A percentile compares a stretch with the other conserved stretches of the same genome.
These are phyloP conservation scores for Penicillium chermesinum DNA, from an alignment of 495 filamentous ascomycete genomes.

Conservation along the genomic window DNA sequence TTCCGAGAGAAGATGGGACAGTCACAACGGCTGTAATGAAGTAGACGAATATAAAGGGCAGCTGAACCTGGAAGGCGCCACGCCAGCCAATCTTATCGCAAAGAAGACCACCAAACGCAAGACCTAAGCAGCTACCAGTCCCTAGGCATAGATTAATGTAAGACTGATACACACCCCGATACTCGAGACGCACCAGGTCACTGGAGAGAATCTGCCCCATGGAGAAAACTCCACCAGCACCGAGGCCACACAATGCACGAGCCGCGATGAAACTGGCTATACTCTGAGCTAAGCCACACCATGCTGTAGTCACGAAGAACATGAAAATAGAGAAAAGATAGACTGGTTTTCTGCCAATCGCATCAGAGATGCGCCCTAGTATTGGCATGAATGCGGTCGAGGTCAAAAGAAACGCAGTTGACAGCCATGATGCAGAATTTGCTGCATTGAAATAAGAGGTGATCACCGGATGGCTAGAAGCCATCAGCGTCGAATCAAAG, in stretches of 20 bases:
- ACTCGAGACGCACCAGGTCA: constrained; percentile 72
- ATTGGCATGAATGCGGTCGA: constrained; percentile 70
- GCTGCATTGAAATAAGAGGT: constrained; percentile 72
- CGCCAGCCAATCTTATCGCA: constrained; percentile 73
- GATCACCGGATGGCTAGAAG: constrained; percentile 75
- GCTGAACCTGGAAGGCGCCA: constrained; percentile 64
- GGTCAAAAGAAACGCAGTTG: constrained; percentile 73
- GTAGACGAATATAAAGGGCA: constrained; percentile 58
- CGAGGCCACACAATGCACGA: constrained; percentile 67
- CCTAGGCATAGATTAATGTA: constrained; percentile 69
- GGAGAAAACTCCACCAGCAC: constrained; percentile 67
- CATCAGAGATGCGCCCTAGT: constrained; percentile 67
- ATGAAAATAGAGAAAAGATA: constrained; percentile 59
- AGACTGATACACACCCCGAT: constrained; percentile 69
- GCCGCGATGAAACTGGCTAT: constrained; percentile 71
- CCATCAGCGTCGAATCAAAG: constrained; percentile 78
- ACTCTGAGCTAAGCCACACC: constrained; percentile 67
- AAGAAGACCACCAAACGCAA: constrained; percentile 67
- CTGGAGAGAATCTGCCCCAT: constrained; percentile 69
- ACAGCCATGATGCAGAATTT: constrained; percentile 75
- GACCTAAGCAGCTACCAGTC: constrained; percentile 57
- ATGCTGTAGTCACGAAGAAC: constrained; percentile 62
- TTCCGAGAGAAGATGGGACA: constrained; percentile 56
- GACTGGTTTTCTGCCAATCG: constrained; percentile 63
- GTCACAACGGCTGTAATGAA: constrained; percentile 51